phyloP scores from a whole-genome alignment of 1,284 basidiomycete species.

The Volvariella volvacea region DNA sequence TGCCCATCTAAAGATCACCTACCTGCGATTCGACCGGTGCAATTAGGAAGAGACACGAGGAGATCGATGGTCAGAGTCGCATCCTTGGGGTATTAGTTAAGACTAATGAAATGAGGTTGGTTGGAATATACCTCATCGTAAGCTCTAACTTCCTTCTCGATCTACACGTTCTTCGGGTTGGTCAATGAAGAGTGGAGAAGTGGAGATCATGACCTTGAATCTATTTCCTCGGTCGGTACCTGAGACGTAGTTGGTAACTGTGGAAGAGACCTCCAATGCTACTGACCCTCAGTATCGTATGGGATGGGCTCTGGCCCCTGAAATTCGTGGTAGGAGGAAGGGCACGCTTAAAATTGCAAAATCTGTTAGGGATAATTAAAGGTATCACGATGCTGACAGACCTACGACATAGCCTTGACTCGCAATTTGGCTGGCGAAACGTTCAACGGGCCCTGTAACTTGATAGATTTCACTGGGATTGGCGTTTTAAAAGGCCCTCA shows the following conservation, averaged over 20 bases:
- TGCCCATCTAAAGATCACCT: slow-evolving; percentile 11
- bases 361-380: background rate
- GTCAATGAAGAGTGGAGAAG: slow-evolving; percentile 1
- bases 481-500: background rate
- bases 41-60: slow-evolving; percentile 65
- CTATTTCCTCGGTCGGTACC: slow-evolving; percentile 82
- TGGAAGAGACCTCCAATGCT: slow-evolving; percentile 5
- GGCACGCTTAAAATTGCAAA: slow-evolving; percentile 47
- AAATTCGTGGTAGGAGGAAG: slow-evolving; percentile 86
- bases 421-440: slow-evolving; percentile 89
- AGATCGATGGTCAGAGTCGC: slow-evolving; percentile 72
- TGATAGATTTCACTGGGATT: slow-evolving; percentile 72
- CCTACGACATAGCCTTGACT: slow-evolving; percentile 82
- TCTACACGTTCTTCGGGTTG: slow-evolving; percentile 33
- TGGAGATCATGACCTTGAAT: slow-evolving; percentile 57
- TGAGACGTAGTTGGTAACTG: slow-evolving; percentile 13
- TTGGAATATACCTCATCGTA: slow-evolving; percentile 68
- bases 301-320: slow-evolving; percentile 81
- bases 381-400: slow-evolving; percentile 21
- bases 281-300: slow-evolving; percentile 75
- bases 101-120: background rate
- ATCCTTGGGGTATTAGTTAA: slow-evolving; percentile 42
- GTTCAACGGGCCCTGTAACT: slow-evolving; percentile 81
- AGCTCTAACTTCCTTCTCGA: slow-evolving; percentile 77
- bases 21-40: slow-evolving; percentile 87